Evolutionary conservation across 208 protist genomes (phyloP).

Genomic region (Wallacemonas sp.): DNA sequence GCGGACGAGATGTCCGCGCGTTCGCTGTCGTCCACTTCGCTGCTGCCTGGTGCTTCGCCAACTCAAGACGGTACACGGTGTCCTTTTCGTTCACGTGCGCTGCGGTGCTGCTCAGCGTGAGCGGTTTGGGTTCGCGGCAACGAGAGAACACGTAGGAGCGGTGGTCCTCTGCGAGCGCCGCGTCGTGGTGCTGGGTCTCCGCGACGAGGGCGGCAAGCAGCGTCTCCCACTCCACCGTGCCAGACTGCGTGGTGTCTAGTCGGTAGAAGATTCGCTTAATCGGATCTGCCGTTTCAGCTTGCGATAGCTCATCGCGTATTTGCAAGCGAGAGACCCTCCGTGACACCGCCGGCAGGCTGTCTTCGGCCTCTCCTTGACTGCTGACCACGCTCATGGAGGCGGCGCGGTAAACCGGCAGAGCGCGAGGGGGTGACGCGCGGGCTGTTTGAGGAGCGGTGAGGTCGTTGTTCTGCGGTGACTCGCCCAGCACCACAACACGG

Average conservation of each 20-base stretch:
- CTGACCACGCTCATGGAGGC: not conserved
- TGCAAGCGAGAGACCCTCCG: not conserved
- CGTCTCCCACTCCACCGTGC: conserved; percentile 40
- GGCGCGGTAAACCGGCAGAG: not conserved
- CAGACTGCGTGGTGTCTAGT: conserved; percentile 33
- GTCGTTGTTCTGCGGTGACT: not conserved
- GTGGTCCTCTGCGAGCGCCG: conserved; percentile 22
- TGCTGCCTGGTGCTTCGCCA: not conserved
- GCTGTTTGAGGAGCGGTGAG: not conserved
- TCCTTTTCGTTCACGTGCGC: not conserved
- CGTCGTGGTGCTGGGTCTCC: conserved; percentile 20
- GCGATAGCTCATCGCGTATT: conserved; percentile 10
- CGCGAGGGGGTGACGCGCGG: not conserved
- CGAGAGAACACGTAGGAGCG: conserved; percentile 53
- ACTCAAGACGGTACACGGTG: not conserved
- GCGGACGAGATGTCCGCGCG: no score
- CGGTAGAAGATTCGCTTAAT: conserved; percentile 35
- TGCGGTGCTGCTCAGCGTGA: not conserved
- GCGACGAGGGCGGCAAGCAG: conserved; percentile 34
- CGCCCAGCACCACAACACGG: not conserved
- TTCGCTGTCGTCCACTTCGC: no score
- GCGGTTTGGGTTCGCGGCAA: not conserved
- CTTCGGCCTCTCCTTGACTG: not conserved
- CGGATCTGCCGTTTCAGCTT: conserved; percentile 9
- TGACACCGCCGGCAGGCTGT: not conserved